A percentile compares a stretch with the other conserved stretches of the same genome.
Evolutionary conservation across 176 grass and related monocot species (phyloP).

Genomic region (Triticum aestivum): DNA sequence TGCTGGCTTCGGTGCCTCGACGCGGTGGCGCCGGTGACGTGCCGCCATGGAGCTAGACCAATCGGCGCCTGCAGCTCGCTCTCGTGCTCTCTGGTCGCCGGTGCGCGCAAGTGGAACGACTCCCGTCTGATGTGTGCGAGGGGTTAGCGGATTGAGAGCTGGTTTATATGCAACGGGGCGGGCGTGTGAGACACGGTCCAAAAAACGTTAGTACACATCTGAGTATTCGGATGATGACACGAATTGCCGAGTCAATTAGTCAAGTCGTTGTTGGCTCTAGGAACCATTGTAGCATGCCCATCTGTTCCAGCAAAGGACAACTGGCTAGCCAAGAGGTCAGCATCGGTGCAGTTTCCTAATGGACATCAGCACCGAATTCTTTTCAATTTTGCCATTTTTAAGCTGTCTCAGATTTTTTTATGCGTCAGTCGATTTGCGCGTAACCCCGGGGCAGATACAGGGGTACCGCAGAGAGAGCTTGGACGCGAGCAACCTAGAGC

Average conservation of each 20-base stretch:
- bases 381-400: too few relatives aligned
- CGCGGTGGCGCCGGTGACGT: conserved; percentile 17
- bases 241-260: neutral
- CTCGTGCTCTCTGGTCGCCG: neutral
- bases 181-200: neutral
- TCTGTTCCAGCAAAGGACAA: too few relatives aligned
- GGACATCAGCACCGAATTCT: too few relatives aligned
- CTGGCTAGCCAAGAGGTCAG: too few relatives aligned
- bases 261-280: conserved; percentile 25
- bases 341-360: too few relatives aligned
- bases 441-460: too few relatives aligned
- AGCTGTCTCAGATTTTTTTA: too few relatives aligned
- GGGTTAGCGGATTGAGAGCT: neutral
- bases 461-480: too few relatives aligned
- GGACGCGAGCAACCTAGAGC: too few relatives aligned
- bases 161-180: neutral
- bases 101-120: neutral
- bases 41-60: conserved; percentile 17
- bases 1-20: conserved; percentile 26
- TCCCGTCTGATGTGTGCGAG: neutral
- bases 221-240: neutral
- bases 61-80: neutral
- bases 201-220: too few relatives aligned
- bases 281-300: too few relatives aligned
- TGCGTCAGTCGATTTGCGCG: too few relatives aligned